A percentile compares a stretch with the other conserved stretches of the same genome.
These are phyloP conservation scores for Candolleomyces eurysporus DNA, from an alignment of 768 basidiomycete genomes.

Conservation along the genomic window DNA sequence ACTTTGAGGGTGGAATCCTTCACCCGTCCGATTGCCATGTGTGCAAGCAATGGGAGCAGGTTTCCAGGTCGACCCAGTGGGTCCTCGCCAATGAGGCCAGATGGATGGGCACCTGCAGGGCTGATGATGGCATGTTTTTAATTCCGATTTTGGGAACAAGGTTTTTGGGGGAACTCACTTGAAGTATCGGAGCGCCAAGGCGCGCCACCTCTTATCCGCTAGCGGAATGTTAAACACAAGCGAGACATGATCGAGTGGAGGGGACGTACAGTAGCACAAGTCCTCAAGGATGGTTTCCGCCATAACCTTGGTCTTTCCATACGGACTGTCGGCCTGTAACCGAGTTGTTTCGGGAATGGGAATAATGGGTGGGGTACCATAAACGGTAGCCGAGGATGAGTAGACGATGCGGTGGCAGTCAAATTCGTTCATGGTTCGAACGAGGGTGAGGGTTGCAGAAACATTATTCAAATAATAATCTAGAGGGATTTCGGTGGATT, in stretches of 20 bases:
- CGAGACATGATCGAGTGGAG: conserved; percentile 5
- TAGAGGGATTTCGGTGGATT: conserved; percentile 90
- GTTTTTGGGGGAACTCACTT: conserved; percentile 54
- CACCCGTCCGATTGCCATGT: conserved; percentile 91
- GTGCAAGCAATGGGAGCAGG: conserved; percentile 87
- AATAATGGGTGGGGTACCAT: conserved; percentile 87
- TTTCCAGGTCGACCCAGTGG: conserved; percentile 95
- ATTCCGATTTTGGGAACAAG: background rate
- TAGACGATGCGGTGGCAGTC: conserved; percentile 88
- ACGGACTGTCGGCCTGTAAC: conserved; percentile 85
- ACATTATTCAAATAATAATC: conserved; percentile 96
- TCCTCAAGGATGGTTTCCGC: conserved; percentile 88
- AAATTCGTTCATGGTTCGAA: conserved; percentile 84
- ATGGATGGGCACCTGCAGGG: conserved; percentile 97
- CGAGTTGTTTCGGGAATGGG: conserved; percentile 94
- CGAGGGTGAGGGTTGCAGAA: conserved; percentile 76
- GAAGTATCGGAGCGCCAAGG: conserved; percentile 93
- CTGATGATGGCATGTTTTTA: conserved; percentile 34
- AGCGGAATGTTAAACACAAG: conserved; percentile 11
- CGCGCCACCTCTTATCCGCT: conserved; percentile 78
- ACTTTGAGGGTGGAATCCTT: conserved; percentile 70
- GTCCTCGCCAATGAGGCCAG: conserved; percentile 93
- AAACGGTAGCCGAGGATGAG: conserved; percentile 97
- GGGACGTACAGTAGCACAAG: conserved; percentile 66
- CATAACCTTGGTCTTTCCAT: conserved; percentile 97